These are phyloP conservation scores for Alternaria triticina DNA, from an alignment of 2,329 filamentous ascomycete species.

Conservation along the genomic window DNA sequence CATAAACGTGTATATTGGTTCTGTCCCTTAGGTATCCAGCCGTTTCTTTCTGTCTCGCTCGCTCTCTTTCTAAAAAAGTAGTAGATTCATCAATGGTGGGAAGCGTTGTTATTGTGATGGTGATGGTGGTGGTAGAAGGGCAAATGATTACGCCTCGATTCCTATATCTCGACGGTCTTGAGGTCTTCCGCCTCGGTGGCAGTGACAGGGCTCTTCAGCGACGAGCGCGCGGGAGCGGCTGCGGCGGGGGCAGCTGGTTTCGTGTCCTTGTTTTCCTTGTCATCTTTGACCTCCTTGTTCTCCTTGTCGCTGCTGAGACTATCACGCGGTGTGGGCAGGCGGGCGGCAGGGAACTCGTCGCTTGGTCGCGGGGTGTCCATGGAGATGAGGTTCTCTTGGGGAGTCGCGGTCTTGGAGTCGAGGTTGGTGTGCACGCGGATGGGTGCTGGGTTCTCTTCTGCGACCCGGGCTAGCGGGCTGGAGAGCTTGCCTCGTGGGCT, in stretches of 20 bases:
- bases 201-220: constrained; percentile 36
- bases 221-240: constrained; percentile 15
- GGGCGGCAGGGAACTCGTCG: constrained; percentile 37
- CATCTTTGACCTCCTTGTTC: constrained; percentile 35
- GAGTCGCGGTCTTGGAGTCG: constrained; percentile 34
- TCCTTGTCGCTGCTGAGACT: constrained; percentile 50
- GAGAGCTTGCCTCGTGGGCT: constrained; percentile 71
- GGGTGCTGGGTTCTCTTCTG: constrained; percentile 65
- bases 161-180: constrained; percentile 58
- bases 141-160: constrained; percentile 6
- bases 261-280: constrained; percentile 46
- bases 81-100: constrained; percentile 21
- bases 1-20: constrained; percentile 17
- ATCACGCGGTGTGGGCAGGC: constrained; percentile 30
- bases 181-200: constrained; percentile 47
- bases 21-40: constrained; percentile 36
- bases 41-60: constrained; percentile 14
- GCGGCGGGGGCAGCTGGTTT: neutral
- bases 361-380: constrained; percentile 51
- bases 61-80: constrained; percentile 13
- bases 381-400: constrained; percentile 51
- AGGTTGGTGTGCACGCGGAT: constrained; percentile 47
- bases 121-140: constrained; percentile 3
- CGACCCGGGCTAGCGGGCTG: constrained; percentile 75
- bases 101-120: constrained; percentile 1